phyloP scores from a whole-genome alignment of 352 stramenopile species.

The Phytophthora sp. region DNA sequence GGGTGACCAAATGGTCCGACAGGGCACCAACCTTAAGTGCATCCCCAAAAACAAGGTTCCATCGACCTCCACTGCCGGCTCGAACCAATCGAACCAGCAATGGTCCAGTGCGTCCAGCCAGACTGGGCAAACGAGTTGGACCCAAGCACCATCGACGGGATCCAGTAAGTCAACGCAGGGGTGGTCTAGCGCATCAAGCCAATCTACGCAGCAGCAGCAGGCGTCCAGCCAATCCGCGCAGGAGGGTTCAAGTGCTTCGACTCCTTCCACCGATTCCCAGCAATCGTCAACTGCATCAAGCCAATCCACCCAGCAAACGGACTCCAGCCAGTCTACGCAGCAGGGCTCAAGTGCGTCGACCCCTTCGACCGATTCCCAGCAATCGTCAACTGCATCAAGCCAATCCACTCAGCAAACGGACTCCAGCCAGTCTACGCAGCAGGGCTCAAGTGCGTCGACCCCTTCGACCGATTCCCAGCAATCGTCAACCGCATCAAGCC shows the following conservation, averaged over 20 bases:
- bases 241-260: neutral
- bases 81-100: constrained; percentile 10
- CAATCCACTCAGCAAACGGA: neutral
- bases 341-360: neutral
- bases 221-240: neutral
- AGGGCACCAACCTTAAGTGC: constrained; percentile 23
- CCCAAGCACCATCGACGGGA: neutral
- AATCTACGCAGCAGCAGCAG: neutral
- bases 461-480: neutral
- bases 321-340: neutral
- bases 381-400: constrained; percentile 2
- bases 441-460: neutral
- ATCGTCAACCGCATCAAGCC: neutral
- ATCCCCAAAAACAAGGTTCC: constrained; percentile 17
- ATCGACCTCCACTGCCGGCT: constrained; percentile 2
- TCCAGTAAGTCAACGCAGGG: neutral
- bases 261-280: neutral
- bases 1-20: constrained; percentile 8
- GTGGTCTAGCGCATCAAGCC: neutral
- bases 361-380: neutral
- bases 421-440: constrained; percentile 10
- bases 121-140: constrained; percentile 11
- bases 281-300: neutral
- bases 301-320: neutral
- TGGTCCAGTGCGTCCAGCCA: constrained; percentile 8